Base-by-base conservation (phyloP, 768 basidiomycete species). In the Russula vinacea region DNA sequence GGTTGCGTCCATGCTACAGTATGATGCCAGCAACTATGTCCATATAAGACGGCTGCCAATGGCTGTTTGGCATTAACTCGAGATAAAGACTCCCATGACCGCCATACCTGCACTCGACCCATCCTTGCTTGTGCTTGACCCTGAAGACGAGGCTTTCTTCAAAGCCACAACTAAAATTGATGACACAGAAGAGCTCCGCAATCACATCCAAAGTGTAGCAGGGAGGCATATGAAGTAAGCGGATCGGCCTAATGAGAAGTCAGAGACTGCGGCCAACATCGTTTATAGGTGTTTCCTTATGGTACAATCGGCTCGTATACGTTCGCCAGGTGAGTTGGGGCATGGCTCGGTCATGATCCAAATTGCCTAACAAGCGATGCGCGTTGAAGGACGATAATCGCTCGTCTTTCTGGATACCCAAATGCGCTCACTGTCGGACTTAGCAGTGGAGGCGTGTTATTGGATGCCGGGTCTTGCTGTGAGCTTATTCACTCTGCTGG, bases 391-490 rank as follows among this genome's bases (percentile, higher is more conserved):
- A 39, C 69, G 32, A 71, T 69, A 53, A 69, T 74, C 13, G 45
- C 71, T 1, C 65, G 68, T 51, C 60, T 71, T 44, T 72, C 71
- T 2, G 70, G 63, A 5, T 76, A 76, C 62, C n/a, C 64, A 2
- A 59, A 70, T 7, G 64, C 78, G 5, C 71, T 82, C 2, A 68
- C 70, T 40, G 71, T 82, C 13, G 79, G 74, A 13, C 70, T 65
- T 52, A 73, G 76, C 33, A 57, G 62, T 1, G 72, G 72, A 6
- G 78, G 75, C 0, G 71, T 82, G 5, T 69, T 81, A 22, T 72
- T 83, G 17, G 81, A 83, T 45, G 70, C 78, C 16, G 80, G 77
- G 11, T 82, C 78, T 62, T 80, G 79, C 67, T 75, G 80, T 81
- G 55, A 61, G 79, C 65, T 32, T 45, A 16, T 39, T 58, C 26